A percentile compares a stretch with the other conserved stretches of the same genome.
Conservation (phyloP, 1,284 basidiomycete genomes). For the Ustilago vetiveriae region DNA sequence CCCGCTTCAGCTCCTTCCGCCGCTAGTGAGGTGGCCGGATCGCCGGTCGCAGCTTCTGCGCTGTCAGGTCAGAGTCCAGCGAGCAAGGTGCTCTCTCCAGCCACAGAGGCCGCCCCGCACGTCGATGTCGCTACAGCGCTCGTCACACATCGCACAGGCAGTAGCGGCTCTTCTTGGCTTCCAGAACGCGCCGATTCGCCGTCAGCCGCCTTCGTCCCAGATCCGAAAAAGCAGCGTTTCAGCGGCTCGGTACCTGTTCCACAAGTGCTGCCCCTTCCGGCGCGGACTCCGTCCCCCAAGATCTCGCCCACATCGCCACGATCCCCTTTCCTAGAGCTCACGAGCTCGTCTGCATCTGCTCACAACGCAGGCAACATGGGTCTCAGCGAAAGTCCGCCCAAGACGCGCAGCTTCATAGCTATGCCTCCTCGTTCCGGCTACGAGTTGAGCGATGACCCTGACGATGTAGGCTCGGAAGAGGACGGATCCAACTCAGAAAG, state of each 20-base stretch:
- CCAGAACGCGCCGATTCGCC: slow-evolving; percentile 35
- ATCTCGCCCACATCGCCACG: slow-evolving; percentile 41
- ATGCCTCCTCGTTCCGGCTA: slow-evolving; percentile 66
- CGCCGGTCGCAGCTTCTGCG: slow-evolving; percentile 5
- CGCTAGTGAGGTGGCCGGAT: slow-evolving; percentile 5
- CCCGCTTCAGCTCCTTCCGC: slow-evolving; percentile 7
- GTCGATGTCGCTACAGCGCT: slow-evolving; percentile 32
- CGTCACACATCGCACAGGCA: slow-evolving; percentile 31
- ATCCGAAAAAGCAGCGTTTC: slow-evolving; percentile 31
- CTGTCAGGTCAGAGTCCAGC: slow-evolving; percentile 21
- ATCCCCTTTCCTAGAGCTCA: slow-evolving; percentile 42
- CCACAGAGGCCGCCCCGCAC: slow-evolving; percentile 32
- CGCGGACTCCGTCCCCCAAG: slow-evolving; percentile 39
- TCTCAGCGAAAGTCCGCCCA: slow-evolving; percentile 62
- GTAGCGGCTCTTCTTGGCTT: slow-evolving; percentile 28
- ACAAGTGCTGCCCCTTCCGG: slow-evolving; percentile 24
- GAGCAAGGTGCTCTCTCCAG: slow-evolving; percentile 33
- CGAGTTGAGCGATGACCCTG: slow-evolving; percentile 66
- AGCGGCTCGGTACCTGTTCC: slow-evolving; percentile 18
- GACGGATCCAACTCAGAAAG: slow-evolving; percentile 60
- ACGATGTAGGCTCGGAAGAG: slow-evolving; percentile 65
- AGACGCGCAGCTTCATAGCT: slow-evolving; percentile 65
- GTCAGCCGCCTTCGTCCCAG: slow-evolving; percentile 14
- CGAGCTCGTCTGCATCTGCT: slow-evolving; percentile 6
- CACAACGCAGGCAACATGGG: slow-evolving; percentile 22